These are phyloP conservation scores for Trichosporon ovoides DNA, from an alignment of 1,284 basidiomycete species.

Conservation along the genomic window DNA sequence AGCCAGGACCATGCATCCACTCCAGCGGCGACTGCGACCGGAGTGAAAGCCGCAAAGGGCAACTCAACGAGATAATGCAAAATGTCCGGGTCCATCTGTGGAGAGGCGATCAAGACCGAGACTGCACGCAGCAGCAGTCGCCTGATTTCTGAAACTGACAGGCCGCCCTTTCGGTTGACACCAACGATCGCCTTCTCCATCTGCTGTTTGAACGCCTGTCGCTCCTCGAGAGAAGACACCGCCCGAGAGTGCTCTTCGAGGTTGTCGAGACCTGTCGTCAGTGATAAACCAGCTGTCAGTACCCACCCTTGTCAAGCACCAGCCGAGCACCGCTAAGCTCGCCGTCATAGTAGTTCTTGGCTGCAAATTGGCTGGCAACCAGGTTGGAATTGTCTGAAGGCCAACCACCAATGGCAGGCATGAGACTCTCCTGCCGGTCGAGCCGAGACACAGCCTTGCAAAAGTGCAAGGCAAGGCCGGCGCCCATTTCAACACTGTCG, in stretches of 20 bases:
- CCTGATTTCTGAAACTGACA: slow-evolving; percentile 74
- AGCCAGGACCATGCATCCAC: slow-evolving; percentile 98
- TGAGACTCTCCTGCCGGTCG: slow-evolving; percentile 62
- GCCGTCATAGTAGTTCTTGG: slow-evolving; percentile 78
- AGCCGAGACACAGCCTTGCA: slow-evolving; percentile 72
- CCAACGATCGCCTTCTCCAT: slow-evolving; percentile 64
- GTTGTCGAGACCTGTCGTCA: slow-evolving; percentile 50
- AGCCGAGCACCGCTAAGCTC: slow-evolving; percentile 76
- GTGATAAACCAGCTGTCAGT: not conserved
- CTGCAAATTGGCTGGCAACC: slow-evolving; percentile 71
- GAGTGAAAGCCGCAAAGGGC: slow-evolving; percentile 85
- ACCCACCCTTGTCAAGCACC: slow-evolving; percentile 50
- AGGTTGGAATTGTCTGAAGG: slow-evolving; percentile 67
- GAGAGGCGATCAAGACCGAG: slow-evolving; percentile 66
- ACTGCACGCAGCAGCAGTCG: slow-evolving; percentile 83
- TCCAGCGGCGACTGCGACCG: slow-evolving; percentile 75
- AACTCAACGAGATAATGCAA: slow-evolving; percentile 81
- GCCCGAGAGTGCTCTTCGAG: slow-evolving; percentile 1
- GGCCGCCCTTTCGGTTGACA: slow-evolving; percentile 63
- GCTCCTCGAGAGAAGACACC: slow-evolving; percentile 46
- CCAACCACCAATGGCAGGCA: slow-evolving; percentile 49
- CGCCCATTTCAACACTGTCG: slow-evolving; percentile 78
- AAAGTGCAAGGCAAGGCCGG: slow-evolving; percentile 78
- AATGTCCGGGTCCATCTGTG: slow-evolving; percentile 77
- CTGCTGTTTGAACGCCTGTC: slow-evolving; percentile 63